Evolutionary conservation across 306 rosid species (phyloP), one percentile per base, ranked within the genome.

Genomic region (Delonix regia): DNA sequence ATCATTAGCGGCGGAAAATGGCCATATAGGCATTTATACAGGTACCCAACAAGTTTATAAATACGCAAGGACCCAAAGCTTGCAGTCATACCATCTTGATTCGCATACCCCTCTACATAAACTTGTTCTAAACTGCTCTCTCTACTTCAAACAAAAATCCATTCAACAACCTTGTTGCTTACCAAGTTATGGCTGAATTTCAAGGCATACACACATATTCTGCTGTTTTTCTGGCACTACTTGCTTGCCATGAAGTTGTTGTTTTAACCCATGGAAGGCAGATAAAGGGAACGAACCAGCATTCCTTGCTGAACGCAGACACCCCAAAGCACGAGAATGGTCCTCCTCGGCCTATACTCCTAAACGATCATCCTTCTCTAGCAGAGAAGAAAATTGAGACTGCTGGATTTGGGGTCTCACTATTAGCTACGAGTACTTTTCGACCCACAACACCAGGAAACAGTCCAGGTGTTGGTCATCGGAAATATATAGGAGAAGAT

Each of bases 381-480:
- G 34, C 36, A n/a, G 74, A 74, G 42, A 74, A 66, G 60, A 69
- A 56, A 42, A 45, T 66, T 18, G 70, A 57, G 1, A 33, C 76
- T 25, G 45, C 71, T 25, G 11, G 59, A 36, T 24, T 34, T 4
- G 79, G 25, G 33, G 33, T 1, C n/a, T n/a, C n/a, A n/a, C n/a
- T n/a, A 30, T 30, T 4, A 9, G n/a, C 24, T 39, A 25, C 36
- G 16, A 57, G 62, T 28, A 83, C 78, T 60, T 85, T 86, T 30
- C 81, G 91, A 44, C 91, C 95, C 2, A 86, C 90, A 51, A 57
- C 82, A 51, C 91, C 90, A n/a, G 91, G 93, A 10, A 77, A 77
- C 76, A 88, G 91, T 74, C 91, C 91, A 2, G 86, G 88, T 4
- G 83, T 78, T 25, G 91, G 74, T 18, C 74, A 69, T 16, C 24